Conservation (phyloP, 225 moss, liverwort and hornwort genomes). For the Asterella californica region DNA sequence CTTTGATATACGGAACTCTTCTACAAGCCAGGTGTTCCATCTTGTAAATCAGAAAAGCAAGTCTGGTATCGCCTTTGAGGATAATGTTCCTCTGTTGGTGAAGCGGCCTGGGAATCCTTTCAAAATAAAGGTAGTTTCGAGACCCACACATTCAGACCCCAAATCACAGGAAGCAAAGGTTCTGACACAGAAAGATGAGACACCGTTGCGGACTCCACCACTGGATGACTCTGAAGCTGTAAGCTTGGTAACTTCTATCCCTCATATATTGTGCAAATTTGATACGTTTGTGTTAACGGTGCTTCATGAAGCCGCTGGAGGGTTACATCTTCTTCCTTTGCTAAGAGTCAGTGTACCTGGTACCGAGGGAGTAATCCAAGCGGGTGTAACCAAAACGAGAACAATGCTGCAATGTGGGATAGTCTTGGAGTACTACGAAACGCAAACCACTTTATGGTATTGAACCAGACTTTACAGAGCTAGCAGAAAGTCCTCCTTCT, state of each 20-base stretch:
- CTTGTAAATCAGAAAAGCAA: slow-evolving; percentile 90
- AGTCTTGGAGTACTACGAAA: slow-evolving; percentile 89
- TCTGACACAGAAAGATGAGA: slow-evolving; percentile 15
- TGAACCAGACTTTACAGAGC: background rate
- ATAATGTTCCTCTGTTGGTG: slow-evolving; percentile 76
- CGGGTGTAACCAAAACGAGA: slow-evolving; percentile 79
- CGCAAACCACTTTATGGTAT: slow-evolving; percentile 84
- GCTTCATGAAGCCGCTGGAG: slow-evolving; percentile 89
- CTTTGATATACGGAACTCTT: slow-evolving; percentile 51
- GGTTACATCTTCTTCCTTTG: slow-evolving; percentile 80
- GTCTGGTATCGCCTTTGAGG: slow-evolving; percentile 69
- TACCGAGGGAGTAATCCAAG: slow-evolving; percentile 72
- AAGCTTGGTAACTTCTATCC: slow-evolving; percentile 73
- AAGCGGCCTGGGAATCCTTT: slow-evolving; percentile 88
- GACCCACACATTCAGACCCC: slow-evolving; percentile 29
- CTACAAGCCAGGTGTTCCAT: slow-evolving; percentile 57
- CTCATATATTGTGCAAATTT: slow-evolving; percentile 64
- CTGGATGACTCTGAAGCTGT: slow-evolving; percentile 50
- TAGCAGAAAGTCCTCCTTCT: background rate
- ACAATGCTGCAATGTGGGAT: slow-evolving; percentile 67
- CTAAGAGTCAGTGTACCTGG: slow-evolving; percentile 63
- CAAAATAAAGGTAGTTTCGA: slow-evolving; percentile 78
- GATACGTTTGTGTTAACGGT: slow-evolving; percentile 72
- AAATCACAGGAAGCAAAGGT: slow-evolving; percentile 6
- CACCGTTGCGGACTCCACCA: slow-evolving; percentile 26